Evolutionary conservation across 495 filamentous ascomycete genomes (phyloP).

Genomic region (Penicillium nucicola): DNA sequence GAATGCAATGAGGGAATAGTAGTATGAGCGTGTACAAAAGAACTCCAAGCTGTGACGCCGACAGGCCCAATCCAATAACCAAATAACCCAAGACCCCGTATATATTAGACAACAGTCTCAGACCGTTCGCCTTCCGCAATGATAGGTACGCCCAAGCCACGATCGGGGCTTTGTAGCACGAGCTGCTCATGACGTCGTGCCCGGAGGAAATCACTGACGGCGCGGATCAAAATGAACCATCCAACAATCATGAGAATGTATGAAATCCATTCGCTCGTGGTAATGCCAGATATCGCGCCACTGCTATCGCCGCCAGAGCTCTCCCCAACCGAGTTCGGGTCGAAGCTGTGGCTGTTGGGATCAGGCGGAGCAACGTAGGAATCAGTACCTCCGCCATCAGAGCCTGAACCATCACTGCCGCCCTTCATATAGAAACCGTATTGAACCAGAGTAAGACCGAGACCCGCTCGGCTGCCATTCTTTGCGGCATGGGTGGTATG

Average conservation of each 20-base stretch:
- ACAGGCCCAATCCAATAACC: slow-evolving; percentile 3
- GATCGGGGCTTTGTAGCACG: slow-evolving; percentile 89
- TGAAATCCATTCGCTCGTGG: slow-evolving; percentile 81
- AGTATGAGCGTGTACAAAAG: slow-evolving; percentile 15
- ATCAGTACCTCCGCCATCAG: slow-evolving; percentile 47
- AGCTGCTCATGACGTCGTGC: slow-evolving; percentile 88
- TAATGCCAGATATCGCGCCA: slow-evolving; percentile 47
- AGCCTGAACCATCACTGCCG: slow-evolving; percentile 42
- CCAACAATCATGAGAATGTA: slow-evolving; percentile 95
- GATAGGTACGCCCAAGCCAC: slow-evolving; percentile 80
- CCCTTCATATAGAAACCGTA: slow-evolving; percentile 93
- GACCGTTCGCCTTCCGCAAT: slow-evolving; percentile 84
- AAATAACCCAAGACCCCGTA: background rate
- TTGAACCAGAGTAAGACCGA: slow-evolving; percentile 94
- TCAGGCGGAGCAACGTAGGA: slow-evolving; percentile 65
- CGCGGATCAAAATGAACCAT: slow-evolving; percentile 93
- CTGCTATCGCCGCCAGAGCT: slow-evolving; percentile 35
- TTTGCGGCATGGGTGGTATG: slow-evolving; percentile 98
- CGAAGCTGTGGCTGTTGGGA: slow-evolving; percentile 87
- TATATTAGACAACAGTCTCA: slow-evolving; percentile 71
- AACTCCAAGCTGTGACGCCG: slow-evolving; percentile 21
- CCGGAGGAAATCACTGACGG: slow-evolving; percentile 82
- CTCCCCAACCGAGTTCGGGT: slow-evolving; percentile 62
- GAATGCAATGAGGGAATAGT: slow-evolving; percentile 10
- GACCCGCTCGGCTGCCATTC: slow-evolving; percentile 89